phyloP scores from a whole-genome alignment of 139 green algal genomes.

The Tetraselmis chui region DNA sequence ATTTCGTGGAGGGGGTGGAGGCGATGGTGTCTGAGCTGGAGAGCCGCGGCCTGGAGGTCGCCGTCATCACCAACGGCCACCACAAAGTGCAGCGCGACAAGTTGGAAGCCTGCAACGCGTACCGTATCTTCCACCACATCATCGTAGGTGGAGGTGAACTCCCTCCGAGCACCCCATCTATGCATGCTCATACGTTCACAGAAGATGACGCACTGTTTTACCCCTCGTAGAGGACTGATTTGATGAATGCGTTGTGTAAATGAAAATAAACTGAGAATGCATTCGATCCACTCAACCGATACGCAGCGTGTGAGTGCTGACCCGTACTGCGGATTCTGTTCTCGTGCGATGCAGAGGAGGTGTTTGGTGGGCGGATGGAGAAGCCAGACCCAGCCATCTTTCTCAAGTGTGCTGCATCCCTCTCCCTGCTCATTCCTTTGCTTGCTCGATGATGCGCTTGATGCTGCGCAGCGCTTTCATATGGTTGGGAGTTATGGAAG shows the following conservation, averaged over 20 bases:
- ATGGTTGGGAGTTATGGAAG: too few species aligned
- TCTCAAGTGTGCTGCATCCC: not conserved
- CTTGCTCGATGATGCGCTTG: not conserved
- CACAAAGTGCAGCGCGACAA: constrained; percentile 29
- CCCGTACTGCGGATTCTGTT: too few species aligned
- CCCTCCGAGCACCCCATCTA: too few species aligned
- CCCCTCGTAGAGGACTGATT: too few species aligned
- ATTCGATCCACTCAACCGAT: too few species aligned
- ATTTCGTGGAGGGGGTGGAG: constrained; percentile 19
- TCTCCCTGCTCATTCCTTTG: not conserved
- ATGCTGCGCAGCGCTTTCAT: too few species aligned
- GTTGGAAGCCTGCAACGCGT: constrained; percentile 20
- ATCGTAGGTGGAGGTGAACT: constrained; percentile 21
- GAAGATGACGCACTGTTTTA: too few species aligned
- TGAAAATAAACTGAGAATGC: too few species aligned
- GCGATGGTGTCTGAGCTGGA: constrained; percentile 17
- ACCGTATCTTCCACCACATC: constrained; percentile 17
- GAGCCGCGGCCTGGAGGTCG: constrained; percentile 4
- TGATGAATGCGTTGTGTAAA: too few species aligned
- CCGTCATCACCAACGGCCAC: constrained; percentile 42
- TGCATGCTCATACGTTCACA: too few species aligned
- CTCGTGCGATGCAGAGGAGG: constrained; percentile 21
- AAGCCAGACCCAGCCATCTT: constrained; percentile 39
- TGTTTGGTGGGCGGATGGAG: constrained; percentile 17
- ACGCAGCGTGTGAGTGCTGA: too few species aligned